Evolutionary conservation across 441 rosid genomes (phyloP).

Genomic region (Pelargonium cotyledonis): DNA sequence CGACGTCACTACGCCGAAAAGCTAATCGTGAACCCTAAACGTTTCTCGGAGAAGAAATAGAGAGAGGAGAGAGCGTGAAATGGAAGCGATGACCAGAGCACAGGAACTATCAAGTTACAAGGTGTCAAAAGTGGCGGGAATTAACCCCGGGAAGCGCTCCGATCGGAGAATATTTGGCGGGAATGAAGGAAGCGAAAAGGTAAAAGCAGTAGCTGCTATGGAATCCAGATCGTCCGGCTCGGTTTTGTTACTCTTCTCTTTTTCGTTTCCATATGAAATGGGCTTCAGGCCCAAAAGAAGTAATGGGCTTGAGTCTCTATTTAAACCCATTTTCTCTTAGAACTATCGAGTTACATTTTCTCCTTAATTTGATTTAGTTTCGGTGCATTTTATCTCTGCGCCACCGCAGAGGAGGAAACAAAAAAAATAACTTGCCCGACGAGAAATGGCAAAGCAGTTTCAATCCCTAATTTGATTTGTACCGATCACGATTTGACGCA

Average conservation of each 20-base stretch:
- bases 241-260: not conserved
- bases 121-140: not conserved
- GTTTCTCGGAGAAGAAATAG: not conserved
- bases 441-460: too few relatives aligned
- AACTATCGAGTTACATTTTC: too few relatives aligned
- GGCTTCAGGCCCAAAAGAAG: too few relatives aligned
- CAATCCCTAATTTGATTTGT: too few relatives aligned
- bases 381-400: too few relatives aligned
- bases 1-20: not conserved
- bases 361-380: too few relatives aligned
- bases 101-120: not conserved
- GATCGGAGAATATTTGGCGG: slow-evolving; percentile 1
- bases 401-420: too few relatives aligned
- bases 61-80: not conserved
- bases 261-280: too few relatives aligned
- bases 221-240: not conserved
- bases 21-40: not conserved
- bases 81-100: not conserved
- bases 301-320: too few relatives aligned
- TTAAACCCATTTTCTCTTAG: too few relatives aligned
- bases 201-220: not conserved
- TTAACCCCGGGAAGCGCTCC: not conserved
- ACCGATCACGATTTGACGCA: too few relatives aligned
- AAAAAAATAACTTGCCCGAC: too few relatives aligned
- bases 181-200: not conserved